phyloP scores from a whole-genome alignment of 805 yeast genomes.

The Myxozyma sirexii region DNA sequence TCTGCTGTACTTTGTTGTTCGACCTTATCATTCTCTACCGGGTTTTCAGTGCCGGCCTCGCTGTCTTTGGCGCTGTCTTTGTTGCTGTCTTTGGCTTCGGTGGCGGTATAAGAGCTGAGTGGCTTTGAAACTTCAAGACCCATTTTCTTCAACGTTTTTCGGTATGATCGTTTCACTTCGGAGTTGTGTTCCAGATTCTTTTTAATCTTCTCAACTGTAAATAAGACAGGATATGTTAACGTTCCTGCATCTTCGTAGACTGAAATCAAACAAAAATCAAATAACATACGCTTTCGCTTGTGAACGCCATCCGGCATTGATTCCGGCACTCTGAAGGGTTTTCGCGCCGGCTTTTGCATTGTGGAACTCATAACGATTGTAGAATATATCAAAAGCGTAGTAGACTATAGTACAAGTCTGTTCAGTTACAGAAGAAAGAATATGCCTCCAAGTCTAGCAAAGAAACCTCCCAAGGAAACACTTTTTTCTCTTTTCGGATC shows the following conservation, averaged over 20 bases:
- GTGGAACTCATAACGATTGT: not conserved
- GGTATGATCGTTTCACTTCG: slow-evolving; percentile 25
- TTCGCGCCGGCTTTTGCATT: not conserved
- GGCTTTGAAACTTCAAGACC: slow-evolving; percentile 16
- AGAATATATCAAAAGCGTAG: too few species aligned
- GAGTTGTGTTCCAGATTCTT: slow-evolving; percentile 25
- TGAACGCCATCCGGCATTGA: slow-evolving; percentile 33
- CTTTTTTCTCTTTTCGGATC: not conserved
- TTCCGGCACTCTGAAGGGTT: slow-evolving; percentile 20
- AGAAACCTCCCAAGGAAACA: not conserved
- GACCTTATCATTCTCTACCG: not conserved
- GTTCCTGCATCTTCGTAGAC: too few species aligned
- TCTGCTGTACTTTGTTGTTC: not conserved
- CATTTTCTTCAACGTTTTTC: slow-evolving; percentile 24
- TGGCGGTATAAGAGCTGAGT: not conserved
- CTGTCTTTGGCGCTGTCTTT: not conserved
- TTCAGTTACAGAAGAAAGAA: too few species aligned
- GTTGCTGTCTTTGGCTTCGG: too few species aligned
- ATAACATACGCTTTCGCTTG: slow-evolving; percentile 27
- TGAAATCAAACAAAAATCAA: not conserved
- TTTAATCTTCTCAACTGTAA: slow-evolving; percentile 27
- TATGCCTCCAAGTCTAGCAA: too few species aligned
- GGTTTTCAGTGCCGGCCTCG: not conserved
- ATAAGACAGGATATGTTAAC: not conserved
- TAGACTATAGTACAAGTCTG: not conserved